Evolutionary conservation across 306 rosid species (phyloP).

Genomic region (Cucurbita moschata): DNA sequence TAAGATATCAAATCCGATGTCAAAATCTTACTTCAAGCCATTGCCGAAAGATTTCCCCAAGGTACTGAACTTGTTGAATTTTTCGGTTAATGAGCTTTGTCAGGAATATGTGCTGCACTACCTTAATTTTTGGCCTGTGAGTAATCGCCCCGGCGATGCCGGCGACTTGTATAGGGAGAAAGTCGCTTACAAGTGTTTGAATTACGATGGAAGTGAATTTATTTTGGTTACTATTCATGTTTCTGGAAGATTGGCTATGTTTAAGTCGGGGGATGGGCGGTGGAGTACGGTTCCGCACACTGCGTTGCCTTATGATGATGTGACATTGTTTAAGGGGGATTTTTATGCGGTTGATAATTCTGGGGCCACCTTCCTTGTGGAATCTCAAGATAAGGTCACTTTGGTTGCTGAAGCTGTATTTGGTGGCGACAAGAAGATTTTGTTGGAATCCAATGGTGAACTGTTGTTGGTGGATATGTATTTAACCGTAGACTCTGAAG

Average conservation of each 20-base stretch:
- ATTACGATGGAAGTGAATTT: constrained; percentile 12
- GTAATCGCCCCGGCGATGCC: constrained; percentile 14
- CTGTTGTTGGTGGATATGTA: constrained; percentile 55
- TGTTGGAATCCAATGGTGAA: constrained; percentile 49
- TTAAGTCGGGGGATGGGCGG: constrained; percentile 28
- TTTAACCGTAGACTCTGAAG: constrained; percentile 13
- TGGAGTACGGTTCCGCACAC: constrained; percentile 51
- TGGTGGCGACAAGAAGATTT: constrained; percentile 77
- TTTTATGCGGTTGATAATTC: constrained; percentile 52
- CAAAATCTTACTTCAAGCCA: constrained; percentile 16
- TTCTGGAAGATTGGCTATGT: constrained; percentile 60
- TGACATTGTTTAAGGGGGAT: constrained; percentile 22
- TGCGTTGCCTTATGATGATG: constrained; percentile 68
- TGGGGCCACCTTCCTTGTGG: constrained; percentile 45
- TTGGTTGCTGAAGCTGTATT: constrained; percentile 51
- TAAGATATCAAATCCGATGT: constrained; percentile 28
- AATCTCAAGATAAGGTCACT: constrained; percentile 12
- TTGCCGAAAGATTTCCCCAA: constrained; percentile 18
- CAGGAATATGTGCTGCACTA: constrained; percentile 33
- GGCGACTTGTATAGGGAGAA: constrained; percentile 52
- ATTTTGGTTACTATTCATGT: constrained; percentile 58
- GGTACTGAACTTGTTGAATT: constrained; percentile 18
- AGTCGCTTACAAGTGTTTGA: constrained; percentile 29
- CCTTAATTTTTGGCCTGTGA: constrained; percentile 13
- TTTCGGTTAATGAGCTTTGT: constrained; percentile 28